Conservation (phyloP, 805 yeast genomes). For the Cyberlindnera xylosilytica region DNA sequence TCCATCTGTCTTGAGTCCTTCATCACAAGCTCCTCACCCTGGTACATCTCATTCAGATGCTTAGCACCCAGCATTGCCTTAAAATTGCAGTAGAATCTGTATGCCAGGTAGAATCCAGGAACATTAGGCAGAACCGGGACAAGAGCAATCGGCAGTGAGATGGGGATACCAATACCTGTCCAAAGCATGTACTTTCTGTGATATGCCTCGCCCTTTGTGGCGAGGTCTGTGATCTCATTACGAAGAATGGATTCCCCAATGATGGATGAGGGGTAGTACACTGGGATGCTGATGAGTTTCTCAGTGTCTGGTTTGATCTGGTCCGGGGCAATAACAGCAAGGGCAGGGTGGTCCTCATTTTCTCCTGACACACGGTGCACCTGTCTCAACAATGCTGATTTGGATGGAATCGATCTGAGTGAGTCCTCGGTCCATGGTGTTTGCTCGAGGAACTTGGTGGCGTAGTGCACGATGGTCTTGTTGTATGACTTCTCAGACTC, state of each 20-base stretch:
- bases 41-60: constrained; percentile 59
- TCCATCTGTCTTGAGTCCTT: constrained; percentile 32
- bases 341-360: background rate
- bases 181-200: constrained; percentile 56
- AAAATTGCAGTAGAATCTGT: constrained; percentile 79
- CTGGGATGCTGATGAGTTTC: constrained; percentile 33
- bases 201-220: constrained; percentile 40
- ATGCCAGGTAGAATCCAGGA: constrained; percentile 84
- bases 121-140: constrained; percentile 88
- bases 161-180: constrained; percentile 63
- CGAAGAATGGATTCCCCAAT: constrained; percentile 29
- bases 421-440: constrained; percentile 82
- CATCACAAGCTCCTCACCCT: constrained; percentile 37
- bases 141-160: constrained; percentile 75
- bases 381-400: constrained; percentile 45
- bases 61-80: constrained; percentile 74
- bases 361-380: constrained; percentile 21
- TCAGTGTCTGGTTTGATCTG: constrained; percentile 14
- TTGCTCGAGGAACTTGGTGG: constrained; percentile 51
- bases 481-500: constrained; percentile 55
- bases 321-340: constrained; percentile 9
- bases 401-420: constrained; percentile 72
- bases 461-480: constrained; percentile 50
- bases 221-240: constrained; percentile 40
- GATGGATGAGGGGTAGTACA: constrained; percentile 48